A percentile compares a stretch with the other conserved stretches of the same genome.
Conservation (phyloP, 306 rosid species). For the Luffa aegyptiaca region DNA sequence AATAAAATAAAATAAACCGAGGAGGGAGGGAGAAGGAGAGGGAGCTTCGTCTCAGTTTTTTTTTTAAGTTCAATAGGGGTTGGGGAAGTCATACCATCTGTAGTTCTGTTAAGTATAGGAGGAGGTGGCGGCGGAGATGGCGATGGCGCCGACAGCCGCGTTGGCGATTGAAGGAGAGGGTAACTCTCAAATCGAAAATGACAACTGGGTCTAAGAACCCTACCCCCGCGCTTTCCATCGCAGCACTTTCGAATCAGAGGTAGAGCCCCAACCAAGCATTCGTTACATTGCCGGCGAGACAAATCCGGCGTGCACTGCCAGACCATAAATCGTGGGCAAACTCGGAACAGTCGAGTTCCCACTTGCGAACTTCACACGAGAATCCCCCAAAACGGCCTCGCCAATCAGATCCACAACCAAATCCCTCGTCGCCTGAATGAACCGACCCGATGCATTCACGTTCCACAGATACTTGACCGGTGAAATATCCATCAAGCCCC, state of each 20-base stretch:
- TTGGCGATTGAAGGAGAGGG: not conserved
- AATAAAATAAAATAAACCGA: no score
- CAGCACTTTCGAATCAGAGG: rapidly evolving
- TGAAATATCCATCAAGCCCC: not conserved
- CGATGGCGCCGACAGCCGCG: not conserved
- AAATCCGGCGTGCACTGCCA: constrained; percentile 22
- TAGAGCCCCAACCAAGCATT: not conserved
- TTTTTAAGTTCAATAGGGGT: no score
- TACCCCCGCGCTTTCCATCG: not conserved
- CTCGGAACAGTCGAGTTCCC: not conserved
- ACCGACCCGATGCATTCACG: not conserved
- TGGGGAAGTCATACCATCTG: no score
- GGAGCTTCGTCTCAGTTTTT: no score
- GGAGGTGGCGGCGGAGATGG: not conserved
- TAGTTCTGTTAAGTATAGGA: not conserved
- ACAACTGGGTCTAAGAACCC: constrained; percentile 3
- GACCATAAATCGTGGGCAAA: not conserved
- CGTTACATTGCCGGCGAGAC: not conserved
- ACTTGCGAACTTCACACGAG: not conserved
- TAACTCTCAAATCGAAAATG: not conserved
- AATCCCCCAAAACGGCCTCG: not conserved
- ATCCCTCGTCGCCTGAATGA: not conserved
- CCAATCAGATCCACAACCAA: not conserved
- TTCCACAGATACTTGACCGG: not conserved
- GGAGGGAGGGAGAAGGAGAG: no score